Conservation (phyloP, 768 basidiomycete species). For the Termitomyces sp. region DNA sequence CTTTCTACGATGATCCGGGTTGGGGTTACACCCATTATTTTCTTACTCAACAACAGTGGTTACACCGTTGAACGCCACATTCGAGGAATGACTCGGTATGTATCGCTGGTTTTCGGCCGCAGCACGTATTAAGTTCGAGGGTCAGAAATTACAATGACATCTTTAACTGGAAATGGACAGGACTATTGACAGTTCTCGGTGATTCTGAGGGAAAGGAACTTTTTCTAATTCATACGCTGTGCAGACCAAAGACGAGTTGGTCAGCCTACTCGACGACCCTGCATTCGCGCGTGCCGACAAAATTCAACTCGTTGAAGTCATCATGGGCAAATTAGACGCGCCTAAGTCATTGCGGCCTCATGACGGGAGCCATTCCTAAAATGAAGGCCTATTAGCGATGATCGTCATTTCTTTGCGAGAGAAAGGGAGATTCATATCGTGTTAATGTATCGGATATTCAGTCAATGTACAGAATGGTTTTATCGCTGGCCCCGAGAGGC, state of each 20-base stretch:
- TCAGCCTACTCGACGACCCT: constrained; percentile 55
- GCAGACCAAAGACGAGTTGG: constrained; percentile 59
- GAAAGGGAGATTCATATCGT: no score
- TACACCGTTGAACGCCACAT: constrained; percentile 85
- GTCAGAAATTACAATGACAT: constrained; percentile 83
- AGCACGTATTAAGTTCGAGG: background rate
- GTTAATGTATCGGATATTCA: no score
- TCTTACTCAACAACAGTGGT: constrained; percentile 74
- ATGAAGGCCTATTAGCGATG: constrained; percentile 34
- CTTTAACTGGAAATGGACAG: constrained; percentile 70
- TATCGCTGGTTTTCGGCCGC: background rate
- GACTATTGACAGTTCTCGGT: constrained; percentile 52
- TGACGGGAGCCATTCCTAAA: constrained; percentile 48
- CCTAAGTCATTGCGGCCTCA: constrained; percentile 54
- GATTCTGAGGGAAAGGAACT: constrained; percentile 39
- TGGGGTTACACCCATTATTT: constrained; percentile 75
- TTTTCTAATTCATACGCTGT: constrained; percentile 63
- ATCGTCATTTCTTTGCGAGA: no score
- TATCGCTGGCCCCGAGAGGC: no score
- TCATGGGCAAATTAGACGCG: constrained; percentile 70
- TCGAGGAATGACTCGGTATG: constrained; percentile 54
- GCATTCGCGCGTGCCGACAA: constrained; percentile 57
- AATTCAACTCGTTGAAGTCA: constrained; percentile 76
- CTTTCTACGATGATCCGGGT: constrained; percentile 76
- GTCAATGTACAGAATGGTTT: no score